phyloP scores from a whole-genome alignment of 176 grass and related monocot species.

The Cenchrus purpureus region DNA sequence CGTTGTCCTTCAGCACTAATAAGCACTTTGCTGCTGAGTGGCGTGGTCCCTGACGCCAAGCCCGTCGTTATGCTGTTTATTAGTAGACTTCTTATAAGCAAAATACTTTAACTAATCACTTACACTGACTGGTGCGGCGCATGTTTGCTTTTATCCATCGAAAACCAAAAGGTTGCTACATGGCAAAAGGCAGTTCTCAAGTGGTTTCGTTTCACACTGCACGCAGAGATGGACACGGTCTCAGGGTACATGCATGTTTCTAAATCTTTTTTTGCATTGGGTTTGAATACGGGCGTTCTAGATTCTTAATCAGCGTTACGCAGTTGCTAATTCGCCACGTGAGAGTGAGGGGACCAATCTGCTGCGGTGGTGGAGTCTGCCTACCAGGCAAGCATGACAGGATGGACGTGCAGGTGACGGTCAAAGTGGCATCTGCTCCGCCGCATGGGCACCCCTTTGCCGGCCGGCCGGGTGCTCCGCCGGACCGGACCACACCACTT shows the following conservation, averaged over 20 bases:
- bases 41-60: no score
- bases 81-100: no score
- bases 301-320: background rate
- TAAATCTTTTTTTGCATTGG: background rate
- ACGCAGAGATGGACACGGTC: background rate
- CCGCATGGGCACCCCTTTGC: background rate
- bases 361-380: slow-evolving; percentile 40
- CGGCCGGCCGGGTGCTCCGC: slow-evolving; percentile 8
- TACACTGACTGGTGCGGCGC: no score
- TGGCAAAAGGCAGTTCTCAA: background rate
- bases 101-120: no score
- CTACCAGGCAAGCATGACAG: slow-evolving; percentile 4
- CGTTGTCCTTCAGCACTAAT: no score
- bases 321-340: slow-evolving; percentile 21
- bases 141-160: no score
- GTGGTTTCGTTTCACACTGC: background rate
- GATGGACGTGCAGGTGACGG: slow-evolving; percentile 7
- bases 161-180: background rate
- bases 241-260: background rate
- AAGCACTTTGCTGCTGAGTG: no score
- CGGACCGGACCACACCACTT: slow-evolving; percentile 42
- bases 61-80: no score
- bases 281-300: background rate
- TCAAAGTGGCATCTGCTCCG: slow-evolving; percentile 43
- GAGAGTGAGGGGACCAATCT: slow-evolving; percentile 1